Percentiles rank a stretch among this genome's conserved stretches.
Conservation (phyloP, 2,329 filamentous ascomycete species). For the Pestalotiopsis sp. region DNA sequence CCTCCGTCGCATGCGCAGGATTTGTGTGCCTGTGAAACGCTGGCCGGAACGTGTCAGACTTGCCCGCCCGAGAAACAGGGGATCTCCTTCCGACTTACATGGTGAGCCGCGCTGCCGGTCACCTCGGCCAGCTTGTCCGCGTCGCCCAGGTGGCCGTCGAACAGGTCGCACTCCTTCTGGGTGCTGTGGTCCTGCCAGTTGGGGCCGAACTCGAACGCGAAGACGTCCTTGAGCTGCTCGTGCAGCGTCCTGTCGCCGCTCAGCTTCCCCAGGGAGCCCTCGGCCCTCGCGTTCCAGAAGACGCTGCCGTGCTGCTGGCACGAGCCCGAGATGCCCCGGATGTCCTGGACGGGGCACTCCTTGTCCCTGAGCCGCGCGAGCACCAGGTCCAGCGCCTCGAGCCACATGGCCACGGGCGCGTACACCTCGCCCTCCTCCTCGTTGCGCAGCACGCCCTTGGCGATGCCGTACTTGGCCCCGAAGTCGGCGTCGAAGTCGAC, state of each 20-base stretch:
- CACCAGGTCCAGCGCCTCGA: slow-evolving; percentile 88
- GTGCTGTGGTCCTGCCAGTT: slow-evolving; percentile 99
- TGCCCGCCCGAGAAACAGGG: neutral
- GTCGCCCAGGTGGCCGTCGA: slow-evolving; percentile 71
- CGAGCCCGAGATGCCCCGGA: slow-evolving; percentile 84
- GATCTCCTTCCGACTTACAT: slow-evolving; percentile 57
- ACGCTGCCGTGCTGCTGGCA: slow-evolving; percentile 98
- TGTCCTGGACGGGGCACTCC: slow-evolving; percentile 69
- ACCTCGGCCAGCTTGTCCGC: slow-evolving; percentile 69
- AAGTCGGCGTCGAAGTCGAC: slow-evolving; percentile 94
- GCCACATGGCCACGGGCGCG: slow-evolving; percentile 90
- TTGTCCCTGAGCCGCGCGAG: slow-evolving; percentile 69
- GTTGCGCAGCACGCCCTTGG: slow-evolving; percentile 85
- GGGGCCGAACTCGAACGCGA: slow-evolving; percentile 84
- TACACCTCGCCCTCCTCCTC: slow-evolving; percentile 84
- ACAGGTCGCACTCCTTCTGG: slow-evolving; percentile 85
- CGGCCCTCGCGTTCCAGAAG: slow-evolving; percentile 79
- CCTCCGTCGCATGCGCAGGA: slow-evolving; percentile 80
- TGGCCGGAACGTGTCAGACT: slow-evolving; percentile 30
- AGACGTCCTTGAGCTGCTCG: slow-evolving; percentile 70
- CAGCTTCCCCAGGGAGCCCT: slow-evolving; percentile 61
- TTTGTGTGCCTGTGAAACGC: slow-evolving; percentile 97
- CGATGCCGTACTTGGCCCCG: slow-evolving; percentile 69
- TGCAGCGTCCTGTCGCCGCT: slow-evolving; percentile 62
- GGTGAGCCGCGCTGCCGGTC: slow-evolving; percentile 92